Evolutionary conservation across 2,329 filamentous ascomycete species (phyloP), one percentile per base, ranked within the genome.

Genomic region (Fusarium paranaense): DNA sequence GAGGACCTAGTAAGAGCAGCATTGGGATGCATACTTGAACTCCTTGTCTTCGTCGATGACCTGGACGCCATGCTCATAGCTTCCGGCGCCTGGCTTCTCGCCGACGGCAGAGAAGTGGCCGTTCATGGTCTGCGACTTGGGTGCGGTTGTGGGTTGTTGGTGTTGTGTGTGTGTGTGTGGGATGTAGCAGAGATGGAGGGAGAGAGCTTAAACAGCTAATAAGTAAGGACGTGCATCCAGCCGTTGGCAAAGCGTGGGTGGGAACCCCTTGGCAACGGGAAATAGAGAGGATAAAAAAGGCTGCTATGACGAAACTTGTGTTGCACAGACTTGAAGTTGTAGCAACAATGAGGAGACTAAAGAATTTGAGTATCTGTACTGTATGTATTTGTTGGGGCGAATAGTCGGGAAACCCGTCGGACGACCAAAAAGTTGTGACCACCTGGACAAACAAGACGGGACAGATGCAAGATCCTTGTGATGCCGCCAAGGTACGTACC

Each of bases 21-120:
- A 76, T 61, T 78, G 50, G 82, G 47, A 30, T 10, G 25, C 93
- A 74, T 90, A 97, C 95, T 98, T 98, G 91, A 98, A 99, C 79
- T 94, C 90, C 87, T 98, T 98, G 85, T 95, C 95, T 72, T 83
- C 84, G 82, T 98, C 95, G 81, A 99, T 94, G 78, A 99, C 95
- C 85, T 99, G 97, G 80, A 98, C 94, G 81, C 97, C 97, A 89
- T 98, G 94, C 81, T 95, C 94, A 83, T 96, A 98, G 75, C 91
- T 88, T 81, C 90, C 87, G 76, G 88, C 87, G 72, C 86, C 85
- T 79, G 90, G 88, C 85, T 88, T 87, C 70, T 91, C 88, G 86
- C 92, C 92, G 82, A 94, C 90, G 64, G 90, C 87, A 78, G 93
- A 92, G 84, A 96, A 95, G 83, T 96, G 93, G 82, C 93, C 92